Evolutionary conservation across 768 basidiomycete species (phyloP).

Genomic region (Suillus discolor): DNA sequence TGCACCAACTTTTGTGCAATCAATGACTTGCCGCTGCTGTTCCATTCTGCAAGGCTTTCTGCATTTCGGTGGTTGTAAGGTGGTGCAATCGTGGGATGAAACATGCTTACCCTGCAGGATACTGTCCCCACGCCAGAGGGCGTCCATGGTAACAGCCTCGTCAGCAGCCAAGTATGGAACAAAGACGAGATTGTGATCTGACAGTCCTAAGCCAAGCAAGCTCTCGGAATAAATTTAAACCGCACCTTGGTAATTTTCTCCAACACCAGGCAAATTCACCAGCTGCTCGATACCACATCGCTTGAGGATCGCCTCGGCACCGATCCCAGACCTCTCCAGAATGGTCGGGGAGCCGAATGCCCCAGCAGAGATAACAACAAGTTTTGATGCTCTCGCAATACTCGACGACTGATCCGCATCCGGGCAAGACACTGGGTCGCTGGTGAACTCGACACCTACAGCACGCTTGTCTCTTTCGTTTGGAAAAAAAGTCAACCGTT

Average conservation of each 20-base stretch:
- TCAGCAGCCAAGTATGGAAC: constrained; percentile 43
- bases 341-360: constrained; percentile 59
- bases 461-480: neutral
- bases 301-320: neutral
- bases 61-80: neutral
- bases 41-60: constrained; percentile 30
- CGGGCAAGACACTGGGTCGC: constrained; percentile 25
- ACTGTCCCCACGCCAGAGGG: constrained; percentile 42
- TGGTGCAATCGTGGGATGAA: constrained; percentile 12
- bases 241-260: constrained; percentile 18
- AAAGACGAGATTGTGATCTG: constrained; percentile 35
- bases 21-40: constrained; percentile 41
- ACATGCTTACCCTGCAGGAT: constrained; percentile 41
- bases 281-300: neutral
- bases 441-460: constrained; percentile 47
- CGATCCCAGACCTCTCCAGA: constrained; percentile 57
- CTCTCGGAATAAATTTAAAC: neutral
- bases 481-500: neutral
- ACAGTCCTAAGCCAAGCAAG: neutral
- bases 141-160: constrained; percentile 52
- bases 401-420: constrained; percentile 24
- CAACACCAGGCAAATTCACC: neutral
- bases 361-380: constrained; percentile 54
- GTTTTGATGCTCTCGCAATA: constrained; percentile 39
- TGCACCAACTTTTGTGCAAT: constrained; percentile 53